Base-by-base conservation (phyloP, 805 yeast genomes). In the Helenozyma baotianmanensis region DNA sequence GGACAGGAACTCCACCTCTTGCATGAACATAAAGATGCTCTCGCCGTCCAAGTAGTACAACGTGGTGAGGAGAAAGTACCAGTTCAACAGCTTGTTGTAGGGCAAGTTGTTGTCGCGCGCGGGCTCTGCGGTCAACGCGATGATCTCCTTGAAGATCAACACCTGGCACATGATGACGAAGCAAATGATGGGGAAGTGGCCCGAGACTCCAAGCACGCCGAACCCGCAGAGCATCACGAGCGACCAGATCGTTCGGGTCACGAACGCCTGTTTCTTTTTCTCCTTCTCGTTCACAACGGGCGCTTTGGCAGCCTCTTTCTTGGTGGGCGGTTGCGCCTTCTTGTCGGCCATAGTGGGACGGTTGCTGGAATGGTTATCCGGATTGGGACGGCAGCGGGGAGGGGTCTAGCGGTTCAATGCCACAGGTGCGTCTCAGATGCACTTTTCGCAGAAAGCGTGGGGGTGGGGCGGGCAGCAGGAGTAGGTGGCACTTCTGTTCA, bases 191-290 rank as follows among this genome's bases (percentile, higher is more conserved):
- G 88, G 79, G 34, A 83, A 64, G 54, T 89, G 97, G 25, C 98
- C 98, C 8, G 89, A 75, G 18, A 84, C 79, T 29, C 89, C 64
- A 16, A 83, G 70, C 23, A 72, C 60, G 22, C 38, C 27, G 24
- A 47, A 47, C 40, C 86, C 76, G 58, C 88, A 82, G 39, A 92
- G 81, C 97, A 92, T 89, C 12, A 92, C 87, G 48, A 92, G 59
- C 0, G 97, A 84, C 97, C 97, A 92, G 29, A 84, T 68, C 3
- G 97, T 81, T 47, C 98, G 77, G 16, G 88, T 85, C 29, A 88
- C 56, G 51, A 92, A 88, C 26, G 89, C 82, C 61, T 80, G 89
- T 46, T 80, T 81, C 63, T 85, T 85, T 62, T 74, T 75, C 43
- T 36, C 39, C 18, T 31, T 27, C 21, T 36, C 39, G 31, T 28